Conservation (phyloP, 768 basidiomycete genomes). For the Tephrocybe sp. region DNA sequence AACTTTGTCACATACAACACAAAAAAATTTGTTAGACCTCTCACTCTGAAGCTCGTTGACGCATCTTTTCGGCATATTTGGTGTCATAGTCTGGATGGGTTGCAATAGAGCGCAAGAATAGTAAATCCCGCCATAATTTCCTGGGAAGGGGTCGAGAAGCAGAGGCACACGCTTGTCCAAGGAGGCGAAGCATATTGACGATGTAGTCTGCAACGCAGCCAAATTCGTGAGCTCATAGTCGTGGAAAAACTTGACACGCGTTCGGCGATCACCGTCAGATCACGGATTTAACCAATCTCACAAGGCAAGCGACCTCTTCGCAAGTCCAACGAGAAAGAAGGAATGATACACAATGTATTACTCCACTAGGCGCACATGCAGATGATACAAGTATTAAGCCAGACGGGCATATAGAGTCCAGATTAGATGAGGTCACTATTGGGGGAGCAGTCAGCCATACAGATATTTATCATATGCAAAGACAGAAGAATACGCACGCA, state of each 20-base stretch:
- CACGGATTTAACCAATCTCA: no score
- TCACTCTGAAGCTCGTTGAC: conserved; percentile 49
- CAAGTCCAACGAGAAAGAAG: not conserved
- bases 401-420: conserved; percentile 5
- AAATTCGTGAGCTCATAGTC: no score
- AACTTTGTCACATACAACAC: conserved; percentile 20
- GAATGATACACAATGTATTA: conserved; percentile 11
- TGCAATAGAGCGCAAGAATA: conserved; percentile 5
- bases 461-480: not conserved
- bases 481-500: conserved; percentile 52
- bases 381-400: conserved; percentile 14
- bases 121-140: not conserved
- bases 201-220: not conserved
- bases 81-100: conserved; percentile 28
- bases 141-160: conserved; percentile 1
- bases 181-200: conserved; percentile 7
- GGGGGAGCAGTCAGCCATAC: conserved; percentile 5
- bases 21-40: conserved; percentile 13
- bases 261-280: no score
- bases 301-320: not conserved
- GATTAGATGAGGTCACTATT: conserved; percentile 74
- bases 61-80: conserved; percentile 72
- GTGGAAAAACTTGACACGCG: no score
- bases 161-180: conserved; percentile 6
- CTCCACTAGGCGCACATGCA: conserved; percentile 5